These are phyloP conservation scores for Citrus mangshanensis DNA, from an alignment of 345 rosid genomes.

Conservation along the genomic window DNA sequence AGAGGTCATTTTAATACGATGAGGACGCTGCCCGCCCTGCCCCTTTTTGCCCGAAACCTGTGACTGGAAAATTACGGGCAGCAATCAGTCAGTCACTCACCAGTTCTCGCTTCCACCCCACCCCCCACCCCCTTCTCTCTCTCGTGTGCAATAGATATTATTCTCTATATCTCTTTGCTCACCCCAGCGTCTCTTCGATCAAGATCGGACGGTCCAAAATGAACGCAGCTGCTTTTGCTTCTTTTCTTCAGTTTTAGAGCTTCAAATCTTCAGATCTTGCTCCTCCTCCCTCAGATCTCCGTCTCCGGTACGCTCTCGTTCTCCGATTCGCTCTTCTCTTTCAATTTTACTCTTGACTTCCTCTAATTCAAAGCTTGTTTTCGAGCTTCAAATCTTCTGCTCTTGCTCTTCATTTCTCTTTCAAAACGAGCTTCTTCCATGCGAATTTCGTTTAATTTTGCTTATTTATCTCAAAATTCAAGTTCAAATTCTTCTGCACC, in stretches of 20 bases:
- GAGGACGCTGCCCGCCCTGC: conserved; percentile 17
- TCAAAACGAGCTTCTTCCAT: neutral
- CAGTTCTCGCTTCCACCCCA: conserved; percentile 8
- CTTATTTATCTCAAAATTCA: neutral
- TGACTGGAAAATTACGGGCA: conserved; percentile 42
- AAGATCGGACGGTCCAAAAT: conserved; percentile 62
- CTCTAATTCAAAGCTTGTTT: neutral
- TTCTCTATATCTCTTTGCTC: conserved; percentile 28
- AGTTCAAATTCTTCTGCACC: conserved; percentile 14
- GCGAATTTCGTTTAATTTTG: neutral
- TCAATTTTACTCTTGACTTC: neutral
- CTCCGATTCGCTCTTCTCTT: neutral
- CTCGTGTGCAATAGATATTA: conserved; percentile 15
- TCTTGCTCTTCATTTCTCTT: neutral
- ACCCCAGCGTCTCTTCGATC: conserved; percentile 37
- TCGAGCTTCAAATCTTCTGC: neutral
- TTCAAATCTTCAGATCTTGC: conserved; percentile 43
- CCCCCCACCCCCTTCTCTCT: conserved; percentile 10
- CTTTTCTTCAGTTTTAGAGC: conserved; percentile 35
- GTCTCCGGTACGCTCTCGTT: conserved; percentile 28
- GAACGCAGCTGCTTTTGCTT: conserved; percentile 26
- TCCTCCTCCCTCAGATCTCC: conserved; percentile 36
- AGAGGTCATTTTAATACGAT: neutral
- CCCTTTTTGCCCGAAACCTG: conserved; percentile 23
- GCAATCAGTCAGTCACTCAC: conserved; percentile 18